Percentiles rank a stretch among this genome's conserved stretches.
Evolutionary conservation across 371 early-diverging fungal genomes (phyloP).

Genomic region (Mucor saturninus): DNA sequence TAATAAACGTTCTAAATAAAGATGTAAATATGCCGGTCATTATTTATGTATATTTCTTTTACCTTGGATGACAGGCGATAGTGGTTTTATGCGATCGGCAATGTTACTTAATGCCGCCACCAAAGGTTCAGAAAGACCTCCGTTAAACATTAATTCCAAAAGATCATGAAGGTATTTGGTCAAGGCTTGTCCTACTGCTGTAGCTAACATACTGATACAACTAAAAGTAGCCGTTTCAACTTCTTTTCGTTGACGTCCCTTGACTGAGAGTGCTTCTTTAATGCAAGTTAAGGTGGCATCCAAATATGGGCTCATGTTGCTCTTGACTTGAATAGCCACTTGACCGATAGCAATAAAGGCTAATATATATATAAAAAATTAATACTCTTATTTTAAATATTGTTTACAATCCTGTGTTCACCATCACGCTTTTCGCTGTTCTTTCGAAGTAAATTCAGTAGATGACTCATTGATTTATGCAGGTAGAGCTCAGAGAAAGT

Average conservation of each 20-base stretch:
- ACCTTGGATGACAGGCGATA: constrained; percentile 91
- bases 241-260: constrained; percentile 62
- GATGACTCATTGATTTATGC: constrained; percentile 74
- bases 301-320: constrained; percentile 81
- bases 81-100: constrained; percentile 80
- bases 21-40: background rate
- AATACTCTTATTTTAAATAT: too few species aligned
- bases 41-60: constrained; percentile 1
- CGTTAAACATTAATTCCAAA: constrained; percentile 89
- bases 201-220: constrained; percentile 89
- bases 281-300: constrained; percentile 75
- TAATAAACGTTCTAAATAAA: constrained; percentile 70
- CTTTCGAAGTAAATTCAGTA: constrained; percentile 77
- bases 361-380: constrained; percentile 12
- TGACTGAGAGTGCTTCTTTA: constrained; percentile 72
- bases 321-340: constrained; percentile 84
- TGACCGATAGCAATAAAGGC: constrained; percentile 90
- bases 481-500: constrained; percentile 81
- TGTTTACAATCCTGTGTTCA: constrained; percentile 15
- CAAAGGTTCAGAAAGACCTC: constrained; percentile 85
- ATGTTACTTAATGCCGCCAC: constrained; percentile 83
- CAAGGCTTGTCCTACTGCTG: constrained; percentile 88
- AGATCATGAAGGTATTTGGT: constrained; percentile 88
- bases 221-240: constrained; percentile 78
- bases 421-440: constrained; percentile 79